These are phyloP conservation scores for Chaetomidium leptoderma DNA, from an alignment of 495 filamentous ascomycete species.

Conservation along the genomic window DNA sequence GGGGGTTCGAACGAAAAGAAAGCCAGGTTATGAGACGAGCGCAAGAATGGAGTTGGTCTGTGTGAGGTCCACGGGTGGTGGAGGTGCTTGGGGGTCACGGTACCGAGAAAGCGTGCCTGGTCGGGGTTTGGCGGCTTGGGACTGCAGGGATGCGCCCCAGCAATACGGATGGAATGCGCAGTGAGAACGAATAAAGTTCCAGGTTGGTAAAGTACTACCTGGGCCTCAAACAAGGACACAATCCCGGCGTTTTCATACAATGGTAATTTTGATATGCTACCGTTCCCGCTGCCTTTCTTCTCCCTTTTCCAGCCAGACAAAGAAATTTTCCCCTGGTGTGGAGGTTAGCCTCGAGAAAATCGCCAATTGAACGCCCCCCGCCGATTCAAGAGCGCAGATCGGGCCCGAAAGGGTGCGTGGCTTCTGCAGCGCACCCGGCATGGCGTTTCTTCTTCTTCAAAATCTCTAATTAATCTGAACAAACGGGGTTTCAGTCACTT, in stretches of 20 bases:
- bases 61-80: conserved; percentile 5
- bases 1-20: background rate
- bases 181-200: too few relatives aligned
- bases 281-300: background rate
- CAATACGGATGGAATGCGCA: conserved; percentile 2
- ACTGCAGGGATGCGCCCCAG: conserved; percentile 10
- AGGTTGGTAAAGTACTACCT: background rate
- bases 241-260: background rate
- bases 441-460: background rate
- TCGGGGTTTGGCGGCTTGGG: conserved; percentile 5
- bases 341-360: background rate
- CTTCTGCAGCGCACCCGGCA: conserved; percentile 2
- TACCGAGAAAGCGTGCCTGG: background rate
- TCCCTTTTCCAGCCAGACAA: background rate
- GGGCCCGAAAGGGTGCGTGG: conserved; percentile 3
- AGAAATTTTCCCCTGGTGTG: background rate
- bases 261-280: background rate
- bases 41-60: conserved; percentile 4
- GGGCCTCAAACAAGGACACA: background rate
- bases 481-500: background rate
- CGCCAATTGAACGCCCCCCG: conserved; percentile 6
- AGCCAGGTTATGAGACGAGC: background rate
- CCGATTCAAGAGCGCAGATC: conserved; percentile 11
- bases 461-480: background rate
- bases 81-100: conserved; percentile 6